Evolutionary conservation across 257 asterid species (phyloP).

Genomic region (Solanum microdontum): DNA sequence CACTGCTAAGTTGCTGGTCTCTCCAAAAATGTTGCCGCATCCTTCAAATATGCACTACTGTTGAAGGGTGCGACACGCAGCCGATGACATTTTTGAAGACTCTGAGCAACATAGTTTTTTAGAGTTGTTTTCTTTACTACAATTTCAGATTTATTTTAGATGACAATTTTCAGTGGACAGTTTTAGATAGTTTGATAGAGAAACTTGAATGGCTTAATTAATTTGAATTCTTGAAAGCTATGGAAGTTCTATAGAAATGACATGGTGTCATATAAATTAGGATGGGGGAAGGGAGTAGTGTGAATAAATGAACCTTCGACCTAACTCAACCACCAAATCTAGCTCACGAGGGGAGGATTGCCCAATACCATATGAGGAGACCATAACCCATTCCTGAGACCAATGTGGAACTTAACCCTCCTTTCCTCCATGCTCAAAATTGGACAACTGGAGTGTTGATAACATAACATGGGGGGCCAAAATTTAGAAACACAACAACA

Average conservation of each 20-base stretch:
- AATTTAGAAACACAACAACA: background rate
- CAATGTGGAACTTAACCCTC: background rate
- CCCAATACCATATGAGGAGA: background rate
- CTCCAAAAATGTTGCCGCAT: background rate
- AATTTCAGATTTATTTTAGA: background rate
- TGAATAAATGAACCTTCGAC: background rate
- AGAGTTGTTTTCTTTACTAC: background rate
- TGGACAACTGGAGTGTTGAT: background rate
- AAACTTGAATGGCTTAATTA: background rate
- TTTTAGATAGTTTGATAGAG: background rate
- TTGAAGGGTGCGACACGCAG: background rate
- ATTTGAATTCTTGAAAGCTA: background rate
- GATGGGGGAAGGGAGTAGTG: background rate
- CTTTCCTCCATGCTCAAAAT: background rate
- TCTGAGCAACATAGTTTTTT: background rate
- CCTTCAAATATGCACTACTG: fast-evolving
- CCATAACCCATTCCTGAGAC: background rate
- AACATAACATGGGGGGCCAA: background rate
- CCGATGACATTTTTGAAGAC: background rate
- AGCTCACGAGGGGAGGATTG: background rate
- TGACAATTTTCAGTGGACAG: background rate
- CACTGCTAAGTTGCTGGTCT: background rate
- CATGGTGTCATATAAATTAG: background rate
- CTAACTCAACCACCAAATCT: background rate
- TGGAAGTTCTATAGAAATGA: background rate